Conservation (phyloP, 2,329 filamentous ascomycete species). For the Ilyonectria robusta region DNA sequence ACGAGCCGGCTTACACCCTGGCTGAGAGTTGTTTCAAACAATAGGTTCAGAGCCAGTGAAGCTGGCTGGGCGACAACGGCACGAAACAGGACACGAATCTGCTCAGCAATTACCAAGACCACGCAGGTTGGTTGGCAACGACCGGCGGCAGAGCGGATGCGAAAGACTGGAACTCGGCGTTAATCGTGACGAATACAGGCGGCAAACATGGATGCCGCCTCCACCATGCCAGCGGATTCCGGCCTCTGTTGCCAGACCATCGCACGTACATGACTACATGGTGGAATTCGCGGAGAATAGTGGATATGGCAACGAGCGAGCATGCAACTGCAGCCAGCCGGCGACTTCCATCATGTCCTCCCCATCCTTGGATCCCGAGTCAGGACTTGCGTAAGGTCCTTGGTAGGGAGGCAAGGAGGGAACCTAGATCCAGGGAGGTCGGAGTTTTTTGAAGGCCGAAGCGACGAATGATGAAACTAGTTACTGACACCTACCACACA, state of each 20-base stretch:
- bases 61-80: slow-evolving; percentile 24
- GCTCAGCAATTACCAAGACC: background rate
- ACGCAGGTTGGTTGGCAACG: slow-evolving; percentile 20
- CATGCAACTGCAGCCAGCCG: background rate
- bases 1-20: slow-evolving; percentile 30
- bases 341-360: slow-evolving; percentile 13
- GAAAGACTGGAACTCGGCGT: slow-evolving; percentile 35
- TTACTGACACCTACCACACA: slow-evolving; percentile 36
- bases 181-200: slow-evolving; percentile 41
- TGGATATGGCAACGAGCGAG: slow-evolving; percentile 13
- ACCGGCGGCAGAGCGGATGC: slow-evolving; percentile 32
- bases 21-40: slow-evolving; percentile 27
- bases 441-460: slow-evolving; percentile 16
- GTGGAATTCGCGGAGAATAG: slow-evolving; percentile 17
- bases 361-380: slow-evolving; percentile 2
- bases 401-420: background rate
- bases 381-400: slow-evolving; percentile 6
- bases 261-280: slow-evolving; percentile 22
- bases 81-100: slow-evolving; percentile 34
- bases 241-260: slow-evolving; percentile 34
- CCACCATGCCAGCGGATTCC: slow-evolving; percentile 34
- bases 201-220: slow-evolving; percentile 31
- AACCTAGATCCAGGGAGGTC: slow-evolving; percentile 3
- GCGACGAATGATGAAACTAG: slow-evolving; percentile 32
- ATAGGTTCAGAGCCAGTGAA: slow-evolving; percentile 18